Evolutionary conservation across 352 stramenopile species (phyloP).

Genomic region (Peronosclerospora sorghi): DNA sequence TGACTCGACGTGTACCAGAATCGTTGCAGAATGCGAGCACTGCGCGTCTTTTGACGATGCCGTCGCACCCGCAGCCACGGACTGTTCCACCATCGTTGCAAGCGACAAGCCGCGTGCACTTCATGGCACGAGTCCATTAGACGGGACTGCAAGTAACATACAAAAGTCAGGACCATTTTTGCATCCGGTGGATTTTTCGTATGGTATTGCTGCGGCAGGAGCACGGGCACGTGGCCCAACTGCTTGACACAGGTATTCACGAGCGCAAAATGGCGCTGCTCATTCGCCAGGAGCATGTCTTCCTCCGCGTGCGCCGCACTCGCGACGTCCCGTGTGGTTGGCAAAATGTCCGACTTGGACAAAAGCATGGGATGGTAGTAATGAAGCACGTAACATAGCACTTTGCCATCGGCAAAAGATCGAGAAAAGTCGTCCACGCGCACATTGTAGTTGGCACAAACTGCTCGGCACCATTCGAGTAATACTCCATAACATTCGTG

Average conservation of each 20-base stretch:
- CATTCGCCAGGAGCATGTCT: conserved; percentile 24
- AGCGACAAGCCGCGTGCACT: conserved; percentile 77
- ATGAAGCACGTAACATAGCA: conserved; percentile 89
- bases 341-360: conserved; percentile 42
- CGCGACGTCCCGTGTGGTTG: conserved; percentile 43
- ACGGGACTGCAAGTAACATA: conserved; percentile 90
- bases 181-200: conserved; percentile 86
- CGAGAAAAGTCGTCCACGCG: conserved; percentile 82
- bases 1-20: conserved; percentile 78
- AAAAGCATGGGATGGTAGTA: conserved; percentile 93
- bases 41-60: conserved; percentile 45
- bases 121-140: conserved; percentile 90
- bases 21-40: conserved; percentile 48
- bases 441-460: conserved; percentile 87
- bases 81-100: conserved; percentile 81
- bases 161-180: conserved; percentile 90
- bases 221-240: conserved; percentile 87
- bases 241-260: conserved; percentile 85
- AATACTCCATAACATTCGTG: conserved; percentile 66
- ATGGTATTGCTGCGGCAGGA: conserved; percentile 82
- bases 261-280: conserved; percentile 81
- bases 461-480: conserved; percentile 86
- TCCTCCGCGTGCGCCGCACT: too few relatives aligned
- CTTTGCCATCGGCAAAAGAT: conserved; percentile 90
- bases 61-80: conserved; percentile 40